A percentile compares a stretch with the other conserved stretches of the same genome.
Conservation (phyloP, 768 basidiomycete genomes). For the Russula olivacea region DNA sequence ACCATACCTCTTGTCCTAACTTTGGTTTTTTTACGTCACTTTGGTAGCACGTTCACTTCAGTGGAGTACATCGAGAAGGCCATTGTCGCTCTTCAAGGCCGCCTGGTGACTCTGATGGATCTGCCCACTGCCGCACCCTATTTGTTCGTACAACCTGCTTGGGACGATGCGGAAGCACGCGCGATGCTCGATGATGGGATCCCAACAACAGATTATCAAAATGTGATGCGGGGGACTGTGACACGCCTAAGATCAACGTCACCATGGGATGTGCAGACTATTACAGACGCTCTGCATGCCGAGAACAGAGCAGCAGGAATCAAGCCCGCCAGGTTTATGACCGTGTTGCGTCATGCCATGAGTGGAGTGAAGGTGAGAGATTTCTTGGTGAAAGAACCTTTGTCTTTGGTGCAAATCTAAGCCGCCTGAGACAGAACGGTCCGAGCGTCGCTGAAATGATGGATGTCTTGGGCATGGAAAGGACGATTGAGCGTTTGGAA, state of each 20-base stretch:
- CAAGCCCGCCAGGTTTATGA: constrained; percentile 57
- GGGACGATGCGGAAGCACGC: constrained; percentile 47
- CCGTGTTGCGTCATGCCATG: constrained; percentile 65
- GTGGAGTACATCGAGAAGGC: constrained; percentile 18
- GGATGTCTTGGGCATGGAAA: constrained; percentile 29
- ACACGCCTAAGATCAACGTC: constrained; percentile 29
- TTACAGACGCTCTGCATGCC: constrained; percentile 40
- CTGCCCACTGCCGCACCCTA: constrained; percentile 64
- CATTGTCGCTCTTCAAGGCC: constrained; percentile 47
- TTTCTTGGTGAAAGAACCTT: neutral
- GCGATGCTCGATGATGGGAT: constrained; percentile 45
- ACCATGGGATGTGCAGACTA: constrained; percentile 37
- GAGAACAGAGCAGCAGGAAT: constrained; percentile 38
- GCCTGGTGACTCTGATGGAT: constrained; percentile 65
- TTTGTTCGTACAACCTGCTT: constrained; percentile 71
- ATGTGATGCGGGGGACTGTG: constrained; percentile 34
- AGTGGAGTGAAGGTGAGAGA: constrained; percentile 70
- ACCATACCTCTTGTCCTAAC: neutral
- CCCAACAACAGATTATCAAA: constrained; percentile 36
- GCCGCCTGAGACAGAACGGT: constrained; percentile 28
- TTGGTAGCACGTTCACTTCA: constrained; percentile 5
- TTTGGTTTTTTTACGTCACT: neutral
- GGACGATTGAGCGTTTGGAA: constrained; percentile 28
- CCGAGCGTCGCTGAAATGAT: constrained; percentile 33
- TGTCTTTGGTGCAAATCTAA: neutral